These are phyloP conservation scores for Coprinopsis cinerea DNA, from an alignment of 768 basidiomycete genomes.

Conservation along the genomic window DNA sequence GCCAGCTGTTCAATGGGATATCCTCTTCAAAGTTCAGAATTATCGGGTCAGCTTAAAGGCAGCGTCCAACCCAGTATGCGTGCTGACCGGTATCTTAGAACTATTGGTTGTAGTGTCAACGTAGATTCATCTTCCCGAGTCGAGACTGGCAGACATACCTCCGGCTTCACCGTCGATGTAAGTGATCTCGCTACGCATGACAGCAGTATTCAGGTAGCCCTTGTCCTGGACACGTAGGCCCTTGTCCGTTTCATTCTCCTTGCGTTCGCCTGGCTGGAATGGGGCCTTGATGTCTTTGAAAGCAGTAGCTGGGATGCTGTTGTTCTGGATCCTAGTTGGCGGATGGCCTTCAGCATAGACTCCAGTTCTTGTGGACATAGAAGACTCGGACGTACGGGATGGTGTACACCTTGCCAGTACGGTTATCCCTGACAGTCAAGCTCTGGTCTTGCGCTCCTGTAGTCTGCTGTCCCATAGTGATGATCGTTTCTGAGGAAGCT, in stretches of 20 bases:
- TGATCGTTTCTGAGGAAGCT: not conserved
- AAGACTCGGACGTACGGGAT: slow-evolving; percentile 52
- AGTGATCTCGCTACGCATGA: slow-evolving; percentile 75
- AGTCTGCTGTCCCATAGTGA: slow-evolving; percentile 24
- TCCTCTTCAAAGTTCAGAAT: slow-evolving; percentile 46
- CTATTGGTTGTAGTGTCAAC: slow-evolving; percentile 20
- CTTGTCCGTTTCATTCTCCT: slow-evolving; percentile 79
- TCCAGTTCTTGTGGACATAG: not conserved
- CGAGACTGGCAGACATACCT: slow-evolving; percentile 31
- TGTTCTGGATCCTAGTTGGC: slow-evolving; percentile 62
- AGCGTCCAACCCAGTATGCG: not conserved
- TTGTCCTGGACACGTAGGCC: slow-evolving; percentile 75
- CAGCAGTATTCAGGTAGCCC: slow-evolving; percentile 81
- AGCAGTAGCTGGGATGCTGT: slow-evolving; percentile 71
- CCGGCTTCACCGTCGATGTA: slow-evolving; percentile 90
- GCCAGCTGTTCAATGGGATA: slow-evolving; percentile 93
- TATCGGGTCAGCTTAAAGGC: not conserved
- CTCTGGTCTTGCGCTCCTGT: slow-evolving; percentile 21
- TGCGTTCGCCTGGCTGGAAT: slow-evolving; percentile 50
- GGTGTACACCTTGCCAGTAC: slow-evolving; percentile 72
- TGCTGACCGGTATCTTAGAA: slow-evolving; percentile 67
- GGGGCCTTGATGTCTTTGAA: slow-evolving; percentile 74
- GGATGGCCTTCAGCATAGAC: not conserved
- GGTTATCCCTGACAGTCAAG: slow-evolving; percentile 75
- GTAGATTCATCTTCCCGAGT: not conserved